Conservation (phyloP, 148 eudicot genomes). For the Heliamphora exappendiculata region DNA sequence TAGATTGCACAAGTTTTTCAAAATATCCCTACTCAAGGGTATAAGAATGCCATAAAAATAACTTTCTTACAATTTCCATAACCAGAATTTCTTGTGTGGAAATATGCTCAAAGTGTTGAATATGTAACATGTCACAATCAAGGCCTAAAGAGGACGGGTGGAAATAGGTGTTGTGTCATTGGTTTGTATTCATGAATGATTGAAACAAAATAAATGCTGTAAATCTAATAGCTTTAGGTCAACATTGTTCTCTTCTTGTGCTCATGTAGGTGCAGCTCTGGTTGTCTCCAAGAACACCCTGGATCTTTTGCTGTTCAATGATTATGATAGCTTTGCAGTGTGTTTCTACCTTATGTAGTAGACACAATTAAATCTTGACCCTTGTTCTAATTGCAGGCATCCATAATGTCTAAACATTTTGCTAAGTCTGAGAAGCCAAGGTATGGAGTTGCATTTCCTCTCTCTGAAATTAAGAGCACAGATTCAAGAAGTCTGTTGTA, state of each 20-base stretch:
- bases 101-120: no score
- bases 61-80: no score
- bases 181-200: neutral
- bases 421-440: slow-evolving; percentile 65
- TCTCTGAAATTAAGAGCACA: neutral
- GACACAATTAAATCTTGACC: neutral
- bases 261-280: neutral
- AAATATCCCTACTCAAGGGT: no score
- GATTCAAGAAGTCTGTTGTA: neutral
- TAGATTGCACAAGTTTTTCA: no score
- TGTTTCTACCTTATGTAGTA: neutral
- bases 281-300: neutral
- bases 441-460: slow-evolving; percentile 24
- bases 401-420: slow-evolving; percentile 74
- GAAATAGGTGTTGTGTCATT: neutral
- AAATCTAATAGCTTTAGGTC: neutral
- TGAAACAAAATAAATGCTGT: neutral
- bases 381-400: slow-evolving; percentile 45
- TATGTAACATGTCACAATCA: no score
- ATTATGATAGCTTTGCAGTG: neutral
- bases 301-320: slow-evolving; percentile 2
- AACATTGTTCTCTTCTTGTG: neutral
- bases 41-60: no score
- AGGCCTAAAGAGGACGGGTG: no score
- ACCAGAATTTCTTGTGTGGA: no score